These are phyloP conservation scores for Excoecaria cochinchinensis DNA, from an alignment of 345 rosid species.

Conservation along the genomic window DNA sequence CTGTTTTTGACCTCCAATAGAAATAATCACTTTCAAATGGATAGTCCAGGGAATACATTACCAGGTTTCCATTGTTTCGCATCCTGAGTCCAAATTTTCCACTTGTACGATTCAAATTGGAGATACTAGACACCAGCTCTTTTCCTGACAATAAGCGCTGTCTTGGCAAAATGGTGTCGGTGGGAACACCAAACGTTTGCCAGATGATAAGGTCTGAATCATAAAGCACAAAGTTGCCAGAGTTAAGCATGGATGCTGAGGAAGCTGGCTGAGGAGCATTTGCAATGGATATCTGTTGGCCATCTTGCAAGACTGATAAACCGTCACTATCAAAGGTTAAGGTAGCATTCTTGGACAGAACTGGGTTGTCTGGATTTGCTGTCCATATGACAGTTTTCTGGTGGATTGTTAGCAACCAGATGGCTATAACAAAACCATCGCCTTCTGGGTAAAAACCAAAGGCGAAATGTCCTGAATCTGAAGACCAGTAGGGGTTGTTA, in stretches of 20 bases:
- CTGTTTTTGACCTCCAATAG: constrained; percentile 9
- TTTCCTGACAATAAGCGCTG: constrained; percentile 17
- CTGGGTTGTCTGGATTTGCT: constrained; percentile 17
- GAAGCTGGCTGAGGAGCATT: background rate
- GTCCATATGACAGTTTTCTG: constrained; percentile 28
- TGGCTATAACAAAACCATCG: constrained; percentile 17
- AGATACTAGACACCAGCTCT: constrained; percentile 19
- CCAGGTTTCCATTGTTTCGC: constrained; percentile 29
- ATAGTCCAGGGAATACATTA: background rate
- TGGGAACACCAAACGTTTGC: constrained; percentile 31
- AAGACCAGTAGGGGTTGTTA: constrained; percentile 13
- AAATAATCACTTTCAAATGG: background rate
- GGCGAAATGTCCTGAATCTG: constrained; percentile 22
- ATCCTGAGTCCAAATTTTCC: constrained; percentile 30
- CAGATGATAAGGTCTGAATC: constrained; percentile 18
- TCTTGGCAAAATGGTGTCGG: constrained; percentile 29
- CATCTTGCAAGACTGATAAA: constrained; percentile 10
- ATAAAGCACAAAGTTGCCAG: constrained; percentile 37
- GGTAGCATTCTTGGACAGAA: constrained; percentile 11
- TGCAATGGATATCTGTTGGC: background rate
- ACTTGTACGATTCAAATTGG: constrained; percentile 7
- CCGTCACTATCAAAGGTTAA: constrained; percentile 16
- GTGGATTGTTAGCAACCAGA: background rate
- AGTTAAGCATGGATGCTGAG: constrained; percentile 38
- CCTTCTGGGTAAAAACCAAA: constrained; percentile 33